Percentiles rank a stretch among this genome's conserved stretches.
phyloP scores from a whole-genome alignment of 2,329 filamentous ascomycete species.

The Kalmusia sp. region DNA sequence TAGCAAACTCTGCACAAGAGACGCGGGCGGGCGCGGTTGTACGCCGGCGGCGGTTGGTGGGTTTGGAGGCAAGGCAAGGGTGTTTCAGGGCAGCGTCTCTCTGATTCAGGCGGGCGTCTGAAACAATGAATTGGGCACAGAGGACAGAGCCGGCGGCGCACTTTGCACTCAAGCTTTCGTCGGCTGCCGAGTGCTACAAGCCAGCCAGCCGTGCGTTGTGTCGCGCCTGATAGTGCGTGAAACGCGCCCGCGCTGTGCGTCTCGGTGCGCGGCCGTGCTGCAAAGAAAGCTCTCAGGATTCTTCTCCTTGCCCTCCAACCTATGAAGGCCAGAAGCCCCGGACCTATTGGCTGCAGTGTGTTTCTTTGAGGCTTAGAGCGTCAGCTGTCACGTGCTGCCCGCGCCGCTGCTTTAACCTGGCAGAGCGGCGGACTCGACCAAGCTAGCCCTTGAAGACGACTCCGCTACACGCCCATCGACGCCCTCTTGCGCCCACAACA shows the following conservation, averaged over 20 bases:
- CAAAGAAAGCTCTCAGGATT: constrained; percentile 6
- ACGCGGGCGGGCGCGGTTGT: not conserved
- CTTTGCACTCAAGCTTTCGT: constrained; percentile 16
- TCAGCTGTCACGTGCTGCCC: constrained; percentile 19
- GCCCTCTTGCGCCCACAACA: constrained; percentile 3
- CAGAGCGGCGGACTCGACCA: constrained; percentile 17
- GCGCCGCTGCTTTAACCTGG: constrained; percentile 17
- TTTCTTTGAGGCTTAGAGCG: constrained; percentile 15
- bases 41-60: not conserved
- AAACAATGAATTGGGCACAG: constrained; percentile 33
- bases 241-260: constrained; percentile 12
- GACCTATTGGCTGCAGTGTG: constrained; percentile 22
- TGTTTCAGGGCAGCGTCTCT: constrained; percentile 36
- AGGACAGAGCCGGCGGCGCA: constrained; percentile 21
- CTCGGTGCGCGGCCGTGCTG: constrained; percentile 8
- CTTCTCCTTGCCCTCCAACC: not conserved
- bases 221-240: constrained; percentile 24
- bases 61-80: constrained; percentile 26
- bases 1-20: not conserved
- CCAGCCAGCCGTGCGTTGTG: constrained; percentile 12
- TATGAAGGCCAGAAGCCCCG: constrained; percentile 14
- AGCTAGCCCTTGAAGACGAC: constrained; percentile 7
- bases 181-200: constrained; percentile 17
- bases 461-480: constrained; percentile 8
- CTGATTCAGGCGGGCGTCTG: constrained; percentile 27